These are phyloP conservation scores for Fermentozyma sake DNA, from an alignment of 1,139 yeast genomes.

Conservation along the genomic window DNA sequence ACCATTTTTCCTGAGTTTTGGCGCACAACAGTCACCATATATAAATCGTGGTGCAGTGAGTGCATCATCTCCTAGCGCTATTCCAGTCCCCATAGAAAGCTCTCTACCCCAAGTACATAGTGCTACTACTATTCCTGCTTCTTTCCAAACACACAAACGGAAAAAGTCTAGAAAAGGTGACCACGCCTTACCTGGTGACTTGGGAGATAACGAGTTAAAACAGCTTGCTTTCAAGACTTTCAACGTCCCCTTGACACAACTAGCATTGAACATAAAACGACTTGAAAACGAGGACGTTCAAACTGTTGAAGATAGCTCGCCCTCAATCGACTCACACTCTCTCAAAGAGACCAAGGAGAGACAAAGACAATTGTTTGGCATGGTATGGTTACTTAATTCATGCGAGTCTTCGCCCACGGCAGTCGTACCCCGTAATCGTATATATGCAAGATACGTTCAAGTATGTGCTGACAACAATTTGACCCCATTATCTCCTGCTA, in stretches of 20 bases:
- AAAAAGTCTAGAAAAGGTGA: not conserved
- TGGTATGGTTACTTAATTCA: constrained; percentile 71
- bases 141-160: too few species aligned
- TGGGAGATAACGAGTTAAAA: constrained; percentile 45
- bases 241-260: constrained; percentile 42
- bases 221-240: constrained; percentile 43
- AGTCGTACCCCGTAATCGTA: constrained; percentile 78
- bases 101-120: too few species aligned
- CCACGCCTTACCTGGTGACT: constrained; percentile 33
- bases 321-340: constrained; percentile 3
- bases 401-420: constrained; percentile 64
- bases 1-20: too few species aligned
- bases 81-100: too few species aligned
- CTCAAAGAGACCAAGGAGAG: constrained; percentile 43
- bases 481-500: constrained; percentile 79
- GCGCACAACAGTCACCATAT: too few species aligned
- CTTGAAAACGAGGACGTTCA: constrained; percentile 34
- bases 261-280: constrained; percentile 46
- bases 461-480: constrained; percentile 64
- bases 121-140: too few species aligned
- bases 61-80: too few species aligned
- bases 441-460: constrained; percentile 76
- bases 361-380: constrained; percentile 73
- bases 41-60: too few species aligned
- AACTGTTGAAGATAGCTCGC: constrained; percentile 3